Base-by-base conservation (phyloP, 345 rosid species). In the Syzygium aqueum region DNA sequence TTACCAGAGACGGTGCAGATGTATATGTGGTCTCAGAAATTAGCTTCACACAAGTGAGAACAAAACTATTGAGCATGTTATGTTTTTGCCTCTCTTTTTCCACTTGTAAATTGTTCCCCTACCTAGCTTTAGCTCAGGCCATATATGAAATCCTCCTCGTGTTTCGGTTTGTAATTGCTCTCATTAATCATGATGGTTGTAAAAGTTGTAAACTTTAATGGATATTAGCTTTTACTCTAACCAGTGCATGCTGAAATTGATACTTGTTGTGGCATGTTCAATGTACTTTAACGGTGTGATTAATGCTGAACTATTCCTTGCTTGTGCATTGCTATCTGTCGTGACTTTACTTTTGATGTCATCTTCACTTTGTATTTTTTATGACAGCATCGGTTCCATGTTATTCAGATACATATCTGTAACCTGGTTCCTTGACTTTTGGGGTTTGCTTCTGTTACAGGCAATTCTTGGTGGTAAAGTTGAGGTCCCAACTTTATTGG, bases 1-100 rank as follows among this genome's bases (percentile, higher is more conserved):
- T 97, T 93, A 40, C 95, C 27, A 93, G 98, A 92, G 97, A 97
- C 80, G 98, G 99, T 87, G 95, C 97, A 87, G 98, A 97, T 94
- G 85, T 97, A 43, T 96, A 95, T 84, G 97, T 96, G 89, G 95
- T 94, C 89, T 93, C 95, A 89, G 92, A 94, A 87, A 95, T 97
- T 89, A 95, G 96, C 94, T 95, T 97, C 91, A 95, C 95, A 61
- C 96, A 96, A 89, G 98, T 97, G 91, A 94, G 98, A 89, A 80
- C 85, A 85, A 77, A 37, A 63, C 84, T 49, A 21, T 84, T 57
- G 17, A 37, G 80, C 80, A 73, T 37, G 80, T 85, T 56, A 84
- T 86, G 87, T 28, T 88, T 46, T 11, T 77, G 53, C 23, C 51
- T 82, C 16, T 85, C 33, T 82, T n/a, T 84, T 86, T 86, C 6